Conservation (phyloP, 1,284 basidiomycete genomes). For the Moesziomyces sp. region DNA sequence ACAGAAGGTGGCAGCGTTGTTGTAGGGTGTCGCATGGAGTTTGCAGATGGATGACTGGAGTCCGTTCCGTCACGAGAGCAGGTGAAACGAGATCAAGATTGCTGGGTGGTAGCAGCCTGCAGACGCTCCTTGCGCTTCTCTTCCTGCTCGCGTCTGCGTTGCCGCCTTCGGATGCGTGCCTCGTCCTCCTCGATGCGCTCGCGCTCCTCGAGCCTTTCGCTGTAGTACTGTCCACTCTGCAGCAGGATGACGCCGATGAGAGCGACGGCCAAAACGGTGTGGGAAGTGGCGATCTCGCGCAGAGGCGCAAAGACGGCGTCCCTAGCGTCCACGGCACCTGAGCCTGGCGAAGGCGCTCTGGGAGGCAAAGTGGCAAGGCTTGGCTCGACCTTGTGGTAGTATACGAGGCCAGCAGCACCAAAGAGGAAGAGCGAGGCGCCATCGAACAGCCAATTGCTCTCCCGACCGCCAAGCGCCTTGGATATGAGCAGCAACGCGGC, state of each 20-base stretch:
- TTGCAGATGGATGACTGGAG: no score
- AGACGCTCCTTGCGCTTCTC: slow-evolving; percentile 44
- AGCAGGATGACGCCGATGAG: slow-evolving; percentile 63
- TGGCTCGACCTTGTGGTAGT: slow-evolving; percentile 59
- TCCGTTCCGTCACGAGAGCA: no score
- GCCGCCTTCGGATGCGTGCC: slow-evolving; percentile 57
- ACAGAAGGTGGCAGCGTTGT: background rate
- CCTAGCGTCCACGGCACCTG: slow-evolving; percentile 29
- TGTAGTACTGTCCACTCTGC: slow-evolving; percentile 67
- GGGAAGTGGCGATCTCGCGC: slow-evolving; percentile 63
- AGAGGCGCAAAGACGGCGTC: slow-evolving; percentile 50
- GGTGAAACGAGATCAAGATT: slow-evolving; percentile 2
- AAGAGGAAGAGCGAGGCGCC: slow-evolving; percentile 67
- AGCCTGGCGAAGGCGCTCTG: slow-evolving; percentile 35
- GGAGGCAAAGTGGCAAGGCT: slow-evolving; percentile 48
- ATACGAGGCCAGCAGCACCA: slow-evolving; percentile 58
- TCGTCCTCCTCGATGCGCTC: slow-evolving; percentile 66
- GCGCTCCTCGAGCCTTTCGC: slow-evolving; percentile 63
- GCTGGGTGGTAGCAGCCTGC: slow-evolving; percentile 15
- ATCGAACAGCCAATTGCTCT: slow-evolving; percentile 67
- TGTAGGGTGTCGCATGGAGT: no score
- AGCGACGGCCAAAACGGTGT: slow-evolving; percentile 64
- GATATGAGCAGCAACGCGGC: slow-evolving; percentile 46
- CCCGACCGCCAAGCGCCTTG: slow-evolving; percentile 59
- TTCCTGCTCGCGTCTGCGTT: slow-evolving; percentile 54